phyloP scores from a whole-genome alignment of 2,329 filamentous ascomycete species.

The Penicillium sp. region DNA sequence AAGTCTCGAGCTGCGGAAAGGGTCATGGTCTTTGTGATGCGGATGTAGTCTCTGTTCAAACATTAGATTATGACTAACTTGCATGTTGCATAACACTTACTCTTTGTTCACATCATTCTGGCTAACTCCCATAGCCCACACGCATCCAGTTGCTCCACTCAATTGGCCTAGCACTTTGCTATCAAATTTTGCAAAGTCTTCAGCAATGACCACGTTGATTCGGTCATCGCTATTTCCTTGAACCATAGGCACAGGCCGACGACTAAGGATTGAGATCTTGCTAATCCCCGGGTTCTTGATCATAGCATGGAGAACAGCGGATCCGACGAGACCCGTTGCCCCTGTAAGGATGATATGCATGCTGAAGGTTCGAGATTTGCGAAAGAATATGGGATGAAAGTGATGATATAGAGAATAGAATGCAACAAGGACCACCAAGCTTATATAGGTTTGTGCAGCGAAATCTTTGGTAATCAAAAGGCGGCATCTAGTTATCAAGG shows the following conservation, averaged over 20 bases:
- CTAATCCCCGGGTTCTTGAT: slow-evolving; percentile 34
- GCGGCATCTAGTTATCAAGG: not conserved
- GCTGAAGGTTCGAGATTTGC: not conserved
- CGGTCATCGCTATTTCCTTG: slow-evolving; percentile 44
- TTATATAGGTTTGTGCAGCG: not conserved
- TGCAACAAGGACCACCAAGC: not conserved
- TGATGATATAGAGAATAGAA: too few species aligned
- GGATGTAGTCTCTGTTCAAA: slow-evolving; percentile 58
- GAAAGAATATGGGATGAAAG: not conserved
- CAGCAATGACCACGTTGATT: slow-evolving; percentile 57
- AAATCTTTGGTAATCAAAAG: not conserved
- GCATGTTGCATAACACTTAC: slow-evolving; percentile 30
- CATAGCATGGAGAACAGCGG: slow-evolving; percentile 62
- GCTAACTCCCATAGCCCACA: slow-evolving; percentile 72
- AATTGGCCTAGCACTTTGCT: slow-evolving; percentile 66
- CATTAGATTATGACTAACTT: not conserved
- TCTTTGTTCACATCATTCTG: slow-evolving; percentile 60
- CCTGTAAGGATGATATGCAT: slow-evolving; percentile 62
- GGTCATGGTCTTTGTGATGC: slow-evolving; percentile 67
- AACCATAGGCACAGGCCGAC: slow-evolving; percentile 64
- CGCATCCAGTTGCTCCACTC: slow-evolving; percentile 64
- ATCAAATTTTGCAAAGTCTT: slow-evolving; percentile 29
- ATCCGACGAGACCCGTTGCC: slow-evolving; percentile 67
- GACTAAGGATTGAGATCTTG: slow-evolving; percentile 64
- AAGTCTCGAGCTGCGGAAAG: slow-evolving; percentile 65